Evolutionary conservation across 2,329 filamentous ascomycete genomes (phyloP).

Genomic region (Xylariaceae sp.): DNA sequence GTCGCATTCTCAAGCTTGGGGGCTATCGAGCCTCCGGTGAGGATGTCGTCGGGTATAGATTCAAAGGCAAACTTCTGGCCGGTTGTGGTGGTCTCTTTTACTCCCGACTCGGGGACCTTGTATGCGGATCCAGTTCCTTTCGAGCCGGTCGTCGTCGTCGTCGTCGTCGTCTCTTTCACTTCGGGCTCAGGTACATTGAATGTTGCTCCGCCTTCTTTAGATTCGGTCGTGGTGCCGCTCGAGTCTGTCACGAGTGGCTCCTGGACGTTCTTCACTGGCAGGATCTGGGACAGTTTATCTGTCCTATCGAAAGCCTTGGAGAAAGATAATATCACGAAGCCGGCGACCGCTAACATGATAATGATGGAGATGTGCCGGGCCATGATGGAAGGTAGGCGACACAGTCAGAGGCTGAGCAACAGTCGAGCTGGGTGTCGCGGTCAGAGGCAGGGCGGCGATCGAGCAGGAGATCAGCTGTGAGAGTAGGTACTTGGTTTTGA

Average conservation of each 20-base stretch:
- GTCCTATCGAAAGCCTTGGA: slow-evolving; percentile 41
- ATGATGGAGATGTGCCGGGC: slow-evolving; percentile 47
- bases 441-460: too few species aligned
- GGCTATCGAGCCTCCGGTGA: slow-evolving; percentile 65
- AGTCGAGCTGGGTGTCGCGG: too few species aligned
- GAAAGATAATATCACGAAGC: slow-evolving; percentile 52
- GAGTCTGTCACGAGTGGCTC: neutral
- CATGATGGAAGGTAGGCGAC: slow-evolving; percentile 31
- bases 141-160: neutral
- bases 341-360: slow-evolving; percentile 45
- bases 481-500: too few species aligned
- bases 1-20: slow-evolving; percentile 79
- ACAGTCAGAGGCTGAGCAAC: too few species aligned
- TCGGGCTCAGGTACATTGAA: neutral
- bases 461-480: too few species aligned
- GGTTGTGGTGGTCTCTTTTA: slow-evolving; percentile 8
- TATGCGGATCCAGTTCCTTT: slow-evolving; percentile 1
- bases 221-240: neutral
- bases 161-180: neutral
- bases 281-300: slow-evolving; percentile 12
- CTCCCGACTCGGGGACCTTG: slow-evolving; percentile 5
- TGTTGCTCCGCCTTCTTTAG: neutral
- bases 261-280: slow-evolving; percentile 10
- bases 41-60: slow-evolving; percentile 37
- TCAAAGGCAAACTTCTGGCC: slow-evolving; percentile 31